A percentile compares a stretch with the other conserved stretches of the same genome.
These are phyloP conservation scores for Chlorella sorokiniana DNA, from an alignment of 139 green algal genomes.

Conservation along the genomic window DNA sequence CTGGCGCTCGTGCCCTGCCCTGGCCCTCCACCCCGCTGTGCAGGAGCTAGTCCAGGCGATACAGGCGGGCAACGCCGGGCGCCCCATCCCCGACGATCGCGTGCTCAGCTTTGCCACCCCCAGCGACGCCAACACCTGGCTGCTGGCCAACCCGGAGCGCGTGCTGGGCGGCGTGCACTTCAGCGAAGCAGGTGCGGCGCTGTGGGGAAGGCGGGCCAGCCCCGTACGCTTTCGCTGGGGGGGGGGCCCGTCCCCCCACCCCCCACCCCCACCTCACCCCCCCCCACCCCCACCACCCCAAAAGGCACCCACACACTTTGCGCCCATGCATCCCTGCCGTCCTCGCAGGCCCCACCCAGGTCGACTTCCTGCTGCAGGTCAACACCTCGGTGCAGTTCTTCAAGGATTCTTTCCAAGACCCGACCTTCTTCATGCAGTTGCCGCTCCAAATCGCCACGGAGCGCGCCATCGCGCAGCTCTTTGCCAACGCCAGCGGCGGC, in stretches of 20 bases:
- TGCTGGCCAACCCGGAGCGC: constrained; percentile 71
- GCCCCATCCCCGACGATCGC: constrained; percentile 50
- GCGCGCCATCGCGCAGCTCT: constrained; percentile 67
- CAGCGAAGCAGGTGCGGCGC: neutral
- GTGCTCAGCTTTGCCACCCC: constrained; percentile 65
- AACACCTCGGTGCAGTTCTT: constrained; percentile 76
- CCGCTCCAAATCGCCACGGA: constrained; percentile 83
- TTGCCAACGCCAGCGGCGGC: constrained; percentile 21
- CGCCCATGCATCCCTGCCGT: neutral
- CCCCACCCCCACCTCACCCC: too few species aligned
- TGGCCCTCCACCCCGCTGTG: neutral
- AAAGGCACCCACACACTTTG: too few species aligned
- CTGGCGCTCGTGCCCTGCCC: neutral
- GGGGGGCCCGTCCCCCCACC: too few species aligned
- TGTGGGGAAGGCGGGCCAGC: neutral
- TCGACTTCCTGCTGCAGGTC: constrained; percentile 79
- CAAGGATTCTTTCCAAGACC: constrained; percentile 65
- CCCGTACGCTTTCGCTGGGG: too few species aligned
- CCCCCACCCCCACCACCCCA: too few species aligned
- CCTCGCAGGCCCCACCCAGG: neutral
- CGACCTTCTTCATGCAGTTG: constrained; percentile 74
- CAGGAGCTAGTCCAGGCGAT: constrained; percentile 67
- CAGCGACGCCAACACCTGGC: constrained; percentile 65
- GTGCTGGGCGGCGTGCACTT: constrained; percentile 73
- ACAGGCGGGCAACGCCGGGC: constrained; percentile 59